Evolutionary conservation across 257 asterid species (phyloP).

Genomic region (Eustoma russellianum): DNA sequence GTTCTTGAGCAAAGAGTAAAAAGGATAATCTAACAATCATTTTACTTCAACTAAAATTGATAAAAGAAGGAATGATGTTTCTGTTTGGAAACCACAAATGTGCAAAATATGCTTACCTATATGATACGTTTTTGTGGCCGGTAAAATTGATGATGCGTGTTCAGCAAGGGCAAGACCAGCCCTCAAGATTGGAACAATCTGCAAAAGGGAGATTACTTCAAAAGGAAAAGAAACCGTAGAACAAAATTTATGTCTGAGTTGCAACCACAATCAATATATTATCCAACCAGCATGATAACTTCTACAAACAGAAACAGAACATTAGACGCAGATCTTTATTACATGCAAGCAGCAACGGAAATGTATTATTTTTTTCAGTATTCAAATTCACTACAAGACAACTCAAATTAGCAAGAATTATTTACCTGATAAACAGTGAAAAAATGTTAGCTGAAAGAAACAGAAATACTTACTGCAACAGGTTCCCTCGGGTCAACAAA

Average conservation of each 20-base stretch:
- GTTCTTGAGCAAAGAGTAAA: too few relatives aligned
- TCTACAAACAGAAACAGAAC: too few relatives aligned
- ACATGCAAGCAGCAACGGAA: neutral
- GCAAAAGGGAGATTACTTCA: constrained; percentile 16
- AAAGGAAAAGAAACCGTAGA: neutral
- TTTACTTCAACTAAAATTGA: too few relatives aligned
- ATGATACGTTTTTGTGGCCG: constrained; percentile 78
- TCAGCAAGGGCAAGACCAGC: constrained; percentile 99
- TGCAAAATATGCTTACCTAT: constrained; percentile 38
- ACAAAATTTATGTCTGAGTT: too few relatives aligned
- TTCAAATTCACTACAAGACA: neutral
- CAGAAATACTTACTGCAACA: constrained; percentile 54
- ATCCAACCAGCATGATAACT: too few relatives aligned
- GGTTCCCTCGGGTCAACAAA: constrained; percentile 97
- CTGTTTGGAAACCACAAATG: neutral
- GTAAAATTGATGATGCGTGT: constrained; percentile 78
- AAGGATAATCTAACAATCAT: too few relatives aligned
- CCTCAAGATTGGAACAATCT: constrained; percentile 95
- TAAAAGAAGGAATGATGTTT: neutral
- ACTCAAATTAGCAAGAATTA: neutral
- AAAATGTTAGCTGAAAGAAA: neutral
- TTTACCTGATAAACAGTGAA: too few relatives aligned
- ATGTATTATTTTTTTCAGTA: neutral
- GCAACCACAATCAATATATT: too few relatives aligned
- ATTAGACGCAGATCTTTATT: too few relatives aligned